Evolutionary conservation across 345 rosid species (phyloP), one percentile per base, ranked within the genome.

Genomic region (Murraya paniculata): DNA sequence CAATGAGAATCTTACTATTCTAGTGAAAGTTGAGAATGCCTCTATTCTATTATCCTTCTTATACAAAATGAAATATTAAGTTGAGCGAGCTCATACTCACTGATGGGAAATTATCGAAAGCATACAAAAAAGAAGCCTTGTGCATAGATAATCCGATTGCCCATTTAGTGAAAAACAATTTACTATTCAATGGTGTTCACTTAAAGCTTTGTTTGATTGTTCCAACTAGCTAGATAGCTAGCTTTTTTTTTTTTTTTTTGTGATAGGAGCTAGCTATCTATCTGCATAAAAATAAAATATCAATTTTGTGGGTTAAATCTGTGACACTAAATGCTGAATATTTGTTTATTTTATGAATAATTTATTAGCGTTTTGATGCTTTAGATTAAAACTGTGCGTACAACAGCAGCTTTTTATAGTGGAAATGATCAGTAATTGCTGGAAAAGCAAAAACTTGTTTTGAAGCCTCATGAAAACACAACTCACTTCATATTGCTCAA

Each of bases 1-100:
- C 68, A 62, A 74, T 45, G 60, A 64, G 36, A 27, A 41, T 9
- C 28, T 75, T 75, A 22, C 70, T 22, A 28, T 75, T 62, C 48
- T 64, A 1, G 9, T 75, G 70, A 22, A 75, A 64, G 71, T 30
- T 75, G 14, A 62, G 71, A 6, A 30, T 3, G 50, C 22, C 59
- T 33, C 33, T 9, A 75, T 41, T 35, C 56, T 6, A 39, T 58
- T 36, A 73, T 21, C 64, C 67, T 18, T 73, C 67, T 38, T 38
- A 6, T 31, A 27, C 27, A 16, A 7, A n/a, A 31, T 16, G 2
- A 25, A 4, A 38, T 5, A 5, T 14, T 11, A 45, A 13, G 16
- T 45, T 11, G 50, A 18, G 7, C 57, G 4, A 53, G 57, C 22
- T 53, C 57, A 18, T 53, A 53, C 50, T 45, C 18, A 45, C 13